Conservation (phyloP, 495 filamentous ascomycete species). For the Aspergillus sclerotiicarbonarius region DNA sequence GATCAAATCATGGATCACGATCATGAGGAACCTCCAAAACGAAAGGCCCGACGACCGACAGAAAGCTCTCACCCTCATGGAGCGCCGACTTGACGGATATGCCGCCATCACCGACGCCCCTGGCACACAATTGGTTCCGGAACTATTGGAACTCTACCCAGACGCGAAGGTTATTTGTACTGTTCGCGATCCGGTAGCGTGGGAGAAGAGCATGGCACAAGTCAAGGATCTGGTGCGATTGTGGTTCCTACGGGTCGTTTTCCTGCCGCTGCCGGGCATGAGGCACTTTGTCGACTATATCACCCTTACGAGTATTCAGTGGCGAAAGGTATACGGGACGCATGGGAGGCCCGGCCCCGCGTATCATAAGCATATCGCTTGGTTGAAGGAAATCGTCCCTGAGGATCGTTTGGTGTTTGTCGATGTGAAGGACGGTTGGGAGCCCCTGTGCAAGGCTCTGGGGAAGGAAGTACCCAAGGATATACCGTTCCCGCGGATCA, state of each 20-base stretch:
- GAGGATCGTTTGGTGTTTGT: constrained; percentile 46
- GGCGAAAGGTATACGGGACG: constrained; percentile 18
- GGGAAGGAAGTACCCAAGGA: constrained; percentile 39
- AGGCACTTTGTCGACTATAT: constrained; percentile 22
- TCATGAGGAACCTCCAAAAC: constrained; percentile 19
- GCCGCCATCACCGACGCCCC: constrained; percentile 44
- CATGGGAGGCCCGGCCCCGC: too few species aligned
- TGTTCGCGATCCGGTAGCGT: constrained; percentile 21
- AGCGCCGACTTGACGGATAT: constrained; percentile 66
- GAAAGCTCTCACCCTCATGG: constrained; percentile 73
- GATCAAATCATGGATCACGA: constrained; percentile 22
- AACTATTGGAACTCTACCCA: constrained; percentile 29
- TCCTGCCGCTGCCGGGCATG: constrained; percentile 29
- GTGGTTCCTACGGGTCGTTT: constrained; percentile 20
- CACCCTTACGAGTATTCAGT: constrained; percentile 17
- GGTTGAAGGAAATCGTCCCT: constrained; percentile 40
- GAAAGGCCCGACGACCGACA: constrained; percentile 14
- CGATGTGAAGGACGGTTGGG: constrained; percentile 49
- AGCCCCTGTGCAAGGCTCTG: constrained; percentile 48
- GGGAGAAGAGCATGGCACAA: constrained; percentile 24
- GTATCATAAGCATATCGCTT: constrained; percentile 27
- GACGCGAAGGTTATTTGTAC: constrained; percentile 32
- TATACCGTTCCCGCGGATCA: constrained; percentile 39
- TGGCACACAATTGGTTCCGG: constrained; percentile 24
- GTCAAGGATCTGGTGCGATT: constrained; percentile 8